Evolutionary conservation across 257 asterid genomes (phyloP).

Genomic region (Agastache rugosa): DNA sequence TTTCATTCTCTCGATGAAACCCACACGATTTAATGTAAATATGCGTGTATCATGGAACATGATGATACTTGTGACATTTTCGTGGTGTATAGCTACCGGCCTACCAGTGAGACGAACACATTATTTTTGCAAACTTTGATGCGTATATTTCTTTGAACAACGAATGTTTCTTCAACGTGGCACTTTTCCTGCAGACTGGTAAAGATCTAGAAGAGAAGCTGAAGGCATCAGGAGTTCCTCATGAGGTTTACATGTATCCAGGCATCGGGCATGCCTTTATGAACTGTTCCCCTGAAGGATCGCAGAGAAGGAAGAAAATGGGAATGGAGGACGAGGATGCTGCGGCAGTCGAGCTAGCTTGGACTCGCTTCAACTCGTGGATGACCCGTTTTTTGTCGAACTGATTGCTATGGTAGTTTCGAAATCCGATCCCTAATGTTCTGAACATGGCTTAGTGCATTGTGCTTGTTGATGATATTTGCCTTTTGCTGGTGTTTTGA

Average conservation of each 20-base stretch:
- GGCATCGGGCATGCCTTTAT: conserved; percentile 85
- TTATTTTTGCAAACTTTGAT: not conserved
- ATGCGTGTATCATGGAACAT: not conserved
- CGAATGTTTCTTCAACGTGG: not conserved
- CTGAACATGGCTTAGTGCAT: not conserved
- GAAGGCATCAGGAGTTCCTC: conserved; percentile 72
- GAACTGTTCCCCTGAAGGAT: conserved; percentile 83
- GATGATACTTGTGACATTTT: too few relatives aligned
- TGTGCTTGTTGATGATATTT: not conserved
- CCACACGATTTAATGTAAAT: not conserved
- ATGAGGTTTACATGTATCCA: conserved; percentile 82
- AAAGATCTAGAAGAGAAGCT: conserved; percentile 87
- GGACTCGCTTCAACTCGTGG: conserved; percentile 87
- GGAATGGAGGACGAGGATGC: conserved; percentile 76
- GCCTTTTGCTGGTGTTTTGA: conserved; percentile 4
- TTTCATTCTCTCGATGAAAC: not conserved
- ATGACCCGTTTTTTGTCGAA: conserved; percentile 69
- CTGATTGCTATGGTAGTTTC: conserved; percentile 33
- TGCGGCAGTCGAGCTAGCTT: conserved; percentile 78
- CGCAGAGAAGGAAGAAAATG: conserved; percentile 76
- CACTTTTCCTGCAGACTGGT: conserved; percentile 60
- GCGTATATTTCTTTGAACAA: not conserved
- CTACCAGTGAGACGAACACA: not conserved
- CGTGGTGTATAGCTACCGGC: not conserved
- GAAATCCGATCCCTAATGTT: not conserved